Base-by-base conservation (phyloP, 2,329 filamentous ascomycete species). In the Dothidotthia symphoricarpi region DNA sequence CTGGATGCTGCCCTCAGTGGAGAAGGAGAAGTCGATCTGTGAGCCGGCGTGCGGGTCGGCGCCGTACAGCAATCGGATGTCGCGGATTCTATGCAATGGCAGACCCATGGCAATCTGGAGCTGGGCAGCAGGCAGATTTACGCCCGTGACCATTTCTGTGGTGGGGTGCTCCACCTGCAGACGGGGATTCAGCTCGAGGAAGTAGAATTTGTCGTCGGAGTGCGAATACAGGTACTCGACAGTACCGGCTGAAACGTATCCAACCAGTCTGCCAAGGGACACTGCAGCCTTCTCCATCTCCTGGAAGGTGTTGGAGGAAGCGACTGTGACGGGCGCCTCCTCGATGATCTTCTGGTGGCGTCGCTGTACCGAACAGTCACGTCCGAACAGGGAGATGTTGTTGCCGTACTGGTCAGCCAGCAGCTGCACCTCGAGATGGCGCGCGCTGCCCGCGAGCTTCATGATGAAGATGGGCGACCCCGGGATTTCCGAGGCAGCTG, bases 381-480 rank as follows among this genome's bases (percentile, higher is more conserved):
- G 85, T 64, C 93, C 93, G 60, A 97, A 98, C 34, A 98, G 82
- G 7, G 93, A 98, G 66, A 98, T 96, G 75, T 97, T 97, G 81
- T 98, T 96, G 64, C 94, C 93, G 69, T 98, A 98, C 77, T 98
- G 89, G 75, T 98, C 94, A 51, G 93, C 94, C 36, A 98, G 78
- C 51, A 98, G 76, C 74, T 98, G 93, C 41, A 98, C 94, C 72
- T 98, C 93, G 73, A 98, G 76, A 78, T 98, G 93, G 55, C 93
- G 80, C 27, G 93, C 93, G 66, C 95, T 95, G 56, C 91, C 93
- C 33, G 93, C 93, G 49, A 98, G 77, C 81, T 98, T 96, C 93
- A 98, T 98, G 74, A 98, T 95, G 79, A 98, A 98, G 71, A 98
- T 98, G 55, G 94, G 93, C 19, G 93, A 98, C 31, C 94, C 94